Evolutionary conservation across 495 filamentous ascomycete species (phyloP).

Genomic region (Aspergillus biplanus): DNA sequence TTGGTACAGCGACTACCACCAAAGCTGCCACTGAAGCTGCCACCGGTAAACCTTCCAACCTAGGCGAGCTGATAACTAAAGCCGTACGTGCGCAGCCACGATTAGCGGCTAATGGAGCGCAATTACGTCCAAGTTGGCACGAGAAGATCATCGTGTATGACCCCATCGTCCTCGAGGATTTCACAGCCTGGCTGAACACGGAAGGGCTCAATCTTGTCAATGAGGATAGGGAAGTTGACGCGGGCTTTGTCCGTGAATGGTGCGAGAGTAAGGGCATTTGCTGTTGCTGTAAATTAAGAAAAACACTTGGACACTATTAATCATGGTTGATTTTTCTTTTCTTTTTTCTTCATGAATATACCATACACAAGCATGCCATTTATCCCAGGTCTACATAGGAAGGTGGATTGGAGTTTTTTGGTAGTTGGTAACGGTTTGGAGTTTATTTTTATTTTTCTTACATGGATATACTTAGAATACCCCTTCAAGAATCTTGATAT

Average conservation of each 20-base stretch:
- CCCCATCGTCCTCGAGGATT: slow-evolving; percentile 85
- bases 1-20: neutral
- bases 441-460: neutral
- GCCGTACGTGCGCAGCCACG: slow-evolving; percentile 61
- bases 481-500: neutral
- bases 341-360: neutral
- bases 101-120: slow-evolving; percentile 31
- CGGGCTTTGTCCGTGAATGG: slow-evolving; percentile 73
- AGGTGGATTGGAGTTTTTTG: neutral
- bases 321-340: slow-evolving; percentile 4
- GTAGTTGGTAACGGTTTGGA: neutral
- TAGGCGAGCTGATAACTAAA: slow-evolving; percentile 67
- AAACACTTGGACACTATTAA: slow-evolving; percentile 17
- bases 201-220: slow-evolving; percentile 63
- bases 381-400: no score
- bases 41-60: slow-evolving; percentile 27
- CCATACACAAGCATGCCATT: neutral
- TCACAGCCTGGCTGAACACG: slow-evolving; percentile 80
- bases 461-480: neutral
- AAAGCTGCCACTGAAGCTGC: slow-evolving; percentile 7
- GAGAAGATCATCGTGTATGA: slow-evolving; percentile 96
- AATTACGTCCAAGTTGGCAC: slow-evolving; percentile 65
- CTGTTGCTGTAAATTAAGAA: slow-evolving; percentile 47
- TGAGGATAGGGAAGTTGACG: slow-evolving; percentile 66
- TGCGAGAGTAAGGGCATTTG: slow-evolving; percentile 83